These are phyloP conservation scores for Neospermospora avenae DNA, from an alignment of 2,329 filamentous ascomycete genomes.

Conservation along the genomic window DNA sequence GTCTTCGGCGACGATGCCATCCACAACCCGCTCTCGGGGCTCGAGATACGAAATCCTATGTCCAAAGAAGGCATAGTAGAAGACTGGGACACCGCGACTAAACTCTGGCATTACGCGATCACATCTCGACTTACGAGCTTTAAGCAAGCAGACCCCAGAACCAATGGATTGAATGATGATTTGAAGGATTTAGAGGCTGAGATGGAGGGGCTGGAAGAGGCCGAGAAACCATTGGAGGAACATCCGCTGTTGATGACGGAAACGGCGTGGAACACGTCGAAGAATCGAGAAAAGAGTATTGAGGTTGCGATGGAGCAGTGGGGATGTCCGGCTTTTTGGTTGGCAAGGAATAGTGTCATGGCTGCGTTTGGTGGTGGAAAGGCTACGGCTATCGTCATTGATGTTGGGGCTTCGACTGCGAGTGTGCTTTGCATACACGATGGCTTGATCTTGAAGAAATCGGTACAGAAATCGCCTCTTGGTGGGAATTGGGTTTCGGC, in stretches of 20 bases:
- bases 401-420: conserved; percentile 84
- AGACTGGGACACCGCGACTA: conserved; percentile 90
- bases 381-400: conserved; percentile 86
- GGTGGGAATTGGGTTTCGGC: conserved; percentile 88
- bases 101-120: conserved; percentile 90
- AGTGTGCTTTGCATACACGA: conserved; percentile 91
- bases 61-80: conserved; percentile 84
- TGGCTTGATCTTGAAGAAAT: conserved; percentile 89
- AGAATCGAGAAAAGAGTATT: conserved; percentile 88
- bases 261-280: conserved; percentile 84
- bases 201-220: conserved; percentile 56
- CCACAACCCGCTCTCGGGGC: conserved; percentile 67
- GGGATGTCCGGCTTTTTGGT: conserved; percentile 92
- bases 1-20: conserved; percentile 91
- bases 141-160: conserved; percentile 64
- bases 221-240: conserved; percentile 78
- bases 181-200: conserved; percentile 48
- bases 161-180: conserved; percentile 76
- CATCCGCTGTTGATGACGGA: conserved; percentile 93
- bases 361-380: conserved; percentile 91
- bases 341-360: conserved; percentile 84
- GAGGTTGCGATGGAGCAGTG: conserved; percentile 97
- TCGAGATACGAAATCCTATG: conserved; percentile 92
- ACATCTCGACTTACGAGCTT: conserved; percentile 82
- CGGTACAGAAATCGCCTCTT: conserved; percentile 78